Evolutionary conservation across 305 asterid species (phyloP).

Genomic region (Solanum hybrid): DNA sequence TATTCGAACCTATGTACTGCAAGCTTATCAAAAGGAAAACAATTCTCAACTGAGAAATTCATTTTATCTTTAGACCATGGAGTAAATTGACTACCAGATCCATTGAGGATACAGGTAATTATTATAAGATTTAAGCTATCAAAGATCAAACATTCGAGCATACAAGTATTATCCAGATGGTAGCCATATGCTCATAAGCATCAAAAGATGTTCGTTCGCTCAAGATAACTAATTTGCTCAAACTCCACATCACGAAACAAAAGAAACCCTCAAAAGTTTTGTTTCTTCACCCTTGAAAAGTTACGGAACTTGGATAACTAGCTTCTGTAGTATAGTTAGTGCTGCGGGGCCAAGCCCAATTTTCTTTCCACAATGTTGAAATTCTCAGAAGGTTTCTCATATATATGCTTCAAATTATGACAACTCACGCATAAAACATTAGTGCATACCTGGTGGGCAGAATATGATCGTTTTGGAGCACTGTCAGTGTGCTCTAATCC

Average conservation of each 20-base stretch:
- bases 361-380: not conserved
- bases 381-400: not conserved
- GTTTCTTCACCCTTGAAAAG: not conserved
- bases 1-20: not conserved
- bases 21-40: not conserved
- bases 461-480: slow-evolving; percentile 19
- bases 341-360: not conserved
- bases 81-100: not conserved
- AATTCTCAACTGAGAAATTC: not conserved
- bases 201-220: not conserved
- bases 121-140: not conserved
- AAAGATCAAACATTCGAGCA: not conserved
- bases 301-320: not conserved
- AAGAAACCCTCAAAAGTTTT: not conserved
- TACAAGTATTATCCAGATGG: not conserved
- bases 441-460: slow-evolving; percentile 18
- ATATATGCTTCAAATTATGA: not conserved
- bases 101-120: not conserved
- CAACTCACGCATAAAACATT: not conserved
- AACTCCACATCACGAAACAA: not conserved
- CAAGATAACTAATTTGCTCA: not conserved
- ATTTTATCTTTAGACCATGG: not conserved
- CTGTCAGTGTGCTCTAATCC: slow-evolving; percentile 23
- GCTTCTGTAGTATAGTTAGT: not conserved
- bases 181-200: not conserved